Base-by-base conservation (phyloP, 306 rosid species). In the Lathyrus tuberosus region DNA sequence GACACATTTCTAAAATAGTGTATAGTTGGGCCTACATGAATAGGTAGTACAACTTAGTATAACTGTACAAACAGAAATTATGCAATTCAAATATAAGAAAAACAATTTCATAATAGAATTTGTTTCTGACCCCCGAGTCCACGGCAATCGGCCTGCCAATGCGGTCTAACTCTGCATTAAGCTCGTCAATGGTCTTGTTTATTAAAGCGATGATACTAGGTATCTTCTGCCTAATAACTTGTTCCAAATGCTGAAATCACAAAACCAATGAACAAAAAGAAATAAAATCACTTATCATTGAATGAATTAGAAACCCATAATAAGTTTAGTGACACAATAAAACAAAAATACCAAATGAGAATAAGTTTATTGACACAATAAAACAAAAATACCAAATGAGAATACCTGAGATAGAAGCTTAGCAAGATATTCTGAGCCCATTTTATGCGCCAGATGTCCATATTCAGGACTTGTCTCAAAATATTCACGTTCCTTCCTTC, bases 391-490 rank as follows among this genome's bases (percentile, higher is more conserved):
- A 53, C 28, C 49, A 41, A 37, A 77, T 14, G 65, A 79, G 24
- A 70, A 37, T 56, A 93, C 98, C 97, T 90, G 81, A 49, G 98
- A 93, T 76, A 93, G 85, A 82, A 93, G 98, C 80, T 86, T 88
- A 40, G 98, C 98, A 75, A 93, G 98, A 88, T 90, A 93, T 54
- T 90, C 98, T 76, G 98, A 86, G 28, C 98, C 98, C 98, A 93
- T 93, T 87, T 91, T 93, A 80, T 84, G 92, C 46, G 98, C 88
- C 79, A 93, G 79, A 80, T 93, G 98, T 76, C 98, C 98, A 79
- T 93, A 93, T 68, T 93, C 98, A 7, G 96, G 98, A 73, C 98
- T 93, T 35, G 90, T 84, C 87, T 93, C 97, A 57, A 93, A 93
- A 84, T 93, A 93, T 76, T 93, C 97, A 17, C 77, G 84, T 78